Percentiles rank a stretch among this genome's conserved stretches.
Conservation (phyloP, 2,329 filamentous ascomycete genomes). For the Sordariomycetes sp. region DNA sequence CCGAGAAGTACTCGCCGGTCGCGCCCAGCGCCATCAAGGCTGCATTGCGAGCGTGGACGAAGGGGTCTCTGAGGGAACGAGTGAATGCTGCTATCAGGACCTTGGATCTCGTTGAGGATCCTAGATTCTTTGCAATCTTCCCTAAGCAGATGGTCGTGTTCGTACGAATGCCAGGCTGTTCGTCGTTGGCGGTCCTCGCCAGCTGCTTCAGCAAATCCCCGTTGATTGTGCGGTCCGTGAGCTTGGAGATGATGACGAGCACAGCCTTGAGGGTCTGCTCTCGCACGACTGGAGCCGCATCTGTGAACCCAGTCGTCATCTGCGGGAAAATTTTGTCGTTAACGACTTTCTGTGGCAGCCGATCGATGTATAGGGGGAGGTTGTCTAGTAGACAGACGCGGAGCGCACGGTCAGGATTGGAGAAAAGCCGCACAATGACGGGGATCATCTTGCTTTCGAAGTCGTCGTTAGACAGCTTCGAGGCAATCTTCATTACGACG, state of each 20-base stretch:
- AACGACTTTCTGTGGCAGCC: conserved; percentile 76
- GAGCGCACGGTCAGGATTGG: conserved; percentile 84
- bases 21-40: conserved; percentile 77
- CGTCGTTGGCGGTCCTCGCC: conserved; percentile 94
- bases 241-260: conserved; percentile 74
- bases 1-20: conserved; percentile 76
- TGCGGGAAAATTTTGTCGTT: conserved; percentile 97
- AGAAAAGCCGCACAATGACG: conserved; percentile 78
- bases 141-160: conserved; percentile 97
- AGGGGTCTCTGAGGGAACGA: conserved; percentile 82
- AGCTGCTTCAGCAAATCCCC: conserved; percentile 85
- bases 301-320: conserved; percentile 92
- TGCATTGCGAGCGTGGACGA: conserved; percentile 88
- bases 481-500: conserved; percentile 83
- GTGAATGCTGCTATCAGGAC: conserved; percentile 90
- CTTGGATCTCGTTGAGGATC: conserved; percentile 69
- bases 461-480: conserved; percentile 81
- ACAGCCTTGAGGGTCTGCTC: conserved; percentile 96
- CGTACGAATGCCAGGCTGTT: conserved; percentile 92
- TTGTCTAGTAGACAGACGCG: conserved; percentile 87
- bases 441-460: conserved; percentile 79
- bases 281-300: conserved; percentile 80
- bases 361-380: conserved; percentile 83
- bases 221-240: conserved; percentile 88
- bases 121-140: conserved; percentile 88